Evolutionary conservation across 805 yeast species (phyloP), one percentile per base, ranked within the genome.

Genomic region (Metschnikowia similis): DNA sequence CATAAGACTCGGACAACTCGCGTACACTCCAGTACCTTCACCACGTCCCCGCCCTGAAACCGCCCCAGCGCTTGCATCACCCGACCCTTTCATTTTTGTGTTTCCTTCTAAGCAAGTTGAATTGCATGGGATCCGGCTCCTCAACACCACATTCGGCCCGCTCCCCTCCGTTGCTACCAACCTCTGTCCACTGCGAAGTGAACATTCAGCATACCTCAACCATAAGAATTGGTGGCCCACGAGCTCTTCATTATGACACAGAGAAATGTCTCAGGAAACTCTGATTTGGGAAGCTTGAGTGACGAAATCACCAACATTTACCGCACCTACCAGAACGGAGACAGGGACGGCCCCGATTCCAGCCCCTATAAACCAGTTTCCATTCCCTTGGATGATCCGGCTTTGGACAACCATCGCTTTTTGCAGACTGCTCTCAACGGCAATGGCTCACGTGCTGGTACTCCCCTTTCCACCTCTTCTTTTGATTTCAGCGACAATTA

Each of bases 401-500:
- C 37, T 13, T 26, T 29, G 5, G 39, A 43, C 8, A 34, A 39
- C 27, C 40, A 43, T 26, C 27, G n/a, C 16, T 8, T 35, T 7
- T 35, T 43, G 7, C 46, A 35, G 39, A 11, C 39, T 13, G 46
- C 46, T 14, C 35, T 43, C 51, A 49, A 8, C 58, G 58, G 47
- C 57, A 69, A 54, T 1, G 38, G 27, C 6, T 47, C 56, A 0
- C 69, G 64, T 4, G 71, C 70, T 0, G 63, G 56, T 36, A 65
- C 71, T 2, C 74, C 73, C 2, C 57, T 57, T 6, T 63, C 70
- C 8, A 14, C 55, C 6, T 49, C 55, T n/a, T 54, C 69, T 6
- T 68, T 71, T 54, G 75, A 71, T 46, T 70, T 71, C 56, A 48
- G 49, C 32, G 58, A 53, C 39, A 63, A 57, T 17, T 57, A 56